Evolutionary conservation across 2,329 filamentous ascomycete species (phyloP), one percentile per base, ranked within the genome.

Genomic region (Hansfordia pulvinata): DNA sequence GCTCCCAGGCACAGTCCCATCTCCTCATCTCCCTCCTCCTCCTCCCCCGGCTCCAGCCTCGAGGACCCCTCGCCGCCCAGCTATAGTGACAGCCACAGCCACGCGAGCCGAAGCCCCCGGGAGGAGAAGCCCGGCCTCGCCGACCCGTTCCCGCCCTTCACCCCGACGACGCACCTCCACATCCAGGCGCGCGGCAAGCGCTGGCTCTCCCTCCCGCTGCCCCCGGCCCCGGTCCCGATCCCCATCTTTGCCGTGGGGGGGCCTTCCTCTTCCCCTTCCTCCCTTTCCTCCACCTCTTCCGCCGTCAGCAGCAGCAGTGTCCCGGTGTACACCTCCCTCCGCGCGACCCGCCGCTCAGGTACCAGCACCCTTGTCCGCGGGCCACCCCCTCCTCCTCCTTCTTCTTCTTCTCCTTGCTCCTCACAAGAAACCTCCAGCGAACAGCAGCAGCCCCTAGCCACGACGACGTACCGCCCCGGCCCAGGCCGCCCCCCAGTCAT

Each of bases 401-500:
- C n/a, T n/a, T n/a, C n/a, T n/a, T n/a, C n/a, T n/a, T n/a, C n/a
- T n/a, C n/a, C n/a, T n/a, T n/a, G n/a, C n/a, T n/a, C n/a, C n/a
- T n/a, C n/a, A n/a, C n/a, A n/a, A n/a, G n/a, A n/a, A n/a, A n/a
- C 5, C 27, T 32, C 14, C 13, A 24, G 15, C 2, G 40, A 41
- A n/a, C 27, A 34, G 13, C 24, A 27, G 20, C 30, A 39, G 9
- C 45, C 57, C 5, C 38, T 70, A n/a, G 61, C 56, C 34, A 52
- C 44, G 1, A 75, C 69, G 1, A 59, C 54, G 4, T 75, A 75
- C 46, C 62, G 59, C 35, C 72, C 64, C 38, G 69, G 70, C 0
- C 68, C 68, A 2, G 55, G 54, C 20, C 54, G 56, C 3, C 56
- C 63, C 6, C 69, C 70, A 3, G 44, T 56, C 22, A 46, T 76